Evolutionary conservation across 305 asterid genomes (phyloP).

Genomic region (Striga hermonthica): DNA sequence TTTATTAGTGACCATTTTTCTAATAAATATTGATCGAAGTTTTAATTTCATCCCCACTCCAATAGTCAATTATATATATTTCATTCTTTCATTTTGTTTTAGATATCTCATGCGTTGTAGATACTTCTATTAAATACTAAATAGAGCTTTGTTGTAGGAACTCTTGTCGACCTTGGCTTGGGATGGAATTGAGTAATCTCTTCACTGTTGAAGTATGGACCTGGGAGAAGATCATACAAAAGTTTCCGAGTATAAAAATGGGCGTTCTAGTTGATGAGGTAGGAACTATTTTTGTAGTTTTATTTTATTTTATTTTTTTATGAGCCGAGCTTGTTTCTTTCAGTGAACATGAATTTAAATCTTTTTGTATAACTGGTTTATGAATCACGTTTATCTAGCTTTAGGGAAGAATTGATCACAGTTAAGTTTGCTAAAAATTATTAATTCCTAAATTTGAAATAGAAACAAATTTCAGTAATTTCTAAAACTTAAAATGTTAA

Average conservation of each 20-base stretch:
- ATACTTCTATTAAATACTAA: neutral
- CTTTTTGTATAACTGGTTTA: no score
- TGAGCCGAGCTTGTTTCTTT: no score
- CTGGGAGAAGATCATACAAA: constrained; percentile 15
- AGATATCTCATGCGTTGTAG: no score
- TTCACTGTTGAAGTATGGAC: neutral
- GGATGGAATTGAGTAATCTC: constrained; percentile 11
- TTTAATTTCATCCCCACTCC: neutral
- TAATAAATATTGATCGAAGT: neutral
- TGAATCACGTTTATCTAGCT: no score
- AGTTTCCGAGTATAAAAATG: constrained; percentile 2
- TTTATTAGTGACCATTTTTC: no score
- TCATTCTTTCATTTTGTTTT: neutral
- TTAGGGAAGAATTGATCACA: no score
- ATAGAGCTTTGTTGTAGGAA: constrained; percentile 3
- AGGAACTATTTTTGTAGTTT: neutral
- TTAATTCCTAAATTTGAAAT: no score
- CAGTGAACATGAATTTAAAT: no score
- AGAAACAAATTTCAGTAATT: no score
- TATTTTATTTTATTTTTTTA: no score
- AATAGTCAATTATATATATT: neutral
- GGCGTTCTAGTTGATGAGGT: constrained; percentile 21
- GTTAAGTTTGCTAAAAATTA: no score
- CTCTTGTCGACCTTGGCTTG: constrained; percentile 8
- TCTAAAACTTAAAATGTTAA: no score